phyloP scores from a whole-genome alignment of 2,329 filamentous ascomycete genomes.

The Elsinoe australis region DNA sequence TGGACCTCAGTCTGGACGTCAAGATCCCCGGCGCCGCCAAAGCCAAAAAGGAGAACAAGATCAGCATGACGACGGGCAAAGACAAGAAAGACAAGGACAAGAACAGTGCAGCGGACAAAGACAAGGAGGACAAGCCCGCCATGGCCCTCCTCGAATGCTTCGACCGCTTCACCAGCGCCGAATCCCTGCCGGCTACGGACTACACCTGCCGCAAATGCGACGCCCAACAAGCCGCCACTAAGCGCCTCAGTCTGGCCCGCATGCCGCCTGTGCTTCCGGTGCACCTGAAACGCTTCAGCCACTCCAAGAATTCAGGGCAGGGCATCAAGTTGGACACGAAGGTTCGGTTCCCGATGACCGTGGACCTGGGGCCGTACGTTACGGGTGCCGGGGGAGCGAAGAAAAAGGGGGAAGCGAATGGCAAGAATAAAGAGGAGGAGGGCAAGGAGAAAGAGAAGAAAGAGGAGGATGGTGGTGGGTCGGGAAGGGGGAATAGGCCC shows the following conservation, averaged over 20 bases:
- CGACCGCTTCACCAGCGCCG: slow-evolving; percentile 77
- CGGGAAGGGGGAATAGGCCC: slow-evolving; percentile 42
- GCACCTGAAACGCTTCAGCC: slow-evolving; percentile 61
- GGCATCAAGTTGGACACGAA: slow-evolving; percentile 83
- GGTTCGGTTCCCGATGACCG: slow-evolving; percentile 74
- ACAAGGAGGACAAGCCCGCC: slow-evolving; percentile 1
- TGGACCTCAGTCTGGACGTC: slow-evolving; percentile 84
- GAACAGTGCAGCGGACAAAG: slow-evolving; percentile 16
- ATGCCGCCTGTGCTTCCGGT: slow-evolving; percentile 85
- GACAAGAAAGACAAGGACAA: slow-evolving; percentile 22
- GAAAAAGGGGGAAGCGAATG: slow-evolving; percentile 18
- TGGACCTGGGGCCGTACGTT: slow-evolving; percentile 89
- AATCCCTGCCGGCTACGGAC: slow-evolving; percentile 66
- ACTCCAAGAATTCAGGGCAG: slow-evolving; percentile 52
- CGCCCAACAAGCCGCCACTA: slow-evolving; percentile 65
- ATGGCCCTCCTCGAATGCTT: slow-evolving; percentile 52
- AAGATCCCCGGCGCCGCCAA: slow-evolving; percentile 54
- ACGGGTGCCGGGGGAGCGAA: slow-evolving; percentile 15
- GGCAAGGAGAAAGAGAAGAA: slow-evolving; percentile 40
- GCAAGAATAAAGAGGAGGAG: slow-evolving; percentile 38
- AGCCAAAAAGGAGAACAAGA: slow-evolving; percentile 48
- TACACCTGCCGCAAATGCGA: slow-evolving; percentile 81
- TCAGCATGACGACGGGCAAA: slow-evolving; percentile 31
- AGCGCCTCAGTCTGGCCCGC: slow-evolving; percentile 75
- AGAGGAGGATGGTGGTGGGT: slow-evolving; percentile 14